Base-by-base conservation (phyloP, 2,329 filamentous ascomycete species). In the Beauveria sp. region DNA sequence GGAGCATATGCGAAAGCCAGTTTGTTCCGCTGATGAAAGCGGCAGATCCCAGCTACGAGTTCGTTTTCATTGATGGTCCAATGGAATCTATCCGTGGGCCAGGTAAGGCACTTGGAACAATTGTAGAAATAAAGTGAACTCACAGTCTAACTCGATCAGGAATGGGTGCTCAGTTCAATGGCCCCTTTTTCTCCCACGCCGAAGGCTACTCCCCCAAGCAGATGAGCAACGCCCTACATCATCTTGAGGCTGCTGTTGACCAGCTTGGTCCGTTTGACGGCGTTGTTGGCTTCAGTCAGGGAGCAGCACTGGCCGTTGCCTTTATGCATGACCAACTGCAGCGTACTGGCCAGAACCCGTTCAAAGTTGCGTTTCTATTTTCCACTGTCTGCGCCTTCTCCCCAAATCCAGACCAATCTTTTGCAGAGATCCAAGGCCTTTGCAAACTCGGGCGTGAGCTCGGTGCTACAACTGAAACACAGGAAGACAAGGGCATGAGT, bases 221-320 rank as follows among this genome's bases (percentile, higher is more conserved):
- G 16, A 60, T 60, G 26, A 34, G 22, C 43, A 20, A 53, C 26
- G 58, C 58, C 24, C 7, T 53, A 22, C 48, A 60, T n/a, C 43
- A 45, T 42, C 22, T 61, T 14, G 50, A 55, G 40, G 22, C 38
- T 53, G 40, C 43, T 20, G 22, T 45, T 45, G 43, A 45, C 43
- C 43, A 45, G 43, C 43, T 48, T 22, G 59, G 59, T 18, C 59
- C 59, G 28, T 61, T 61, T 49, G 49, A 61, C n/a, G 59, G 59
- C 26, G 31, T 61, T 38, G 24, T 61, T 20, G 59, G 50, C 22
- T 61, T 61, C 28, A 54, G 50, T 16, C 59, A 61, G 45, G 59
- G 59, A n/a, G 59, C 59, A 18, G 50, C 59, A 9, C 43, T 61
- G n/a, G 28, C 51, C 14, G 14, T 42, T 4, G 34, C 51, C 38